phyloP scores from a whole-genome alignment of 768 basidiomycete genomes.

The Tricholoma matsutake region DNA sequence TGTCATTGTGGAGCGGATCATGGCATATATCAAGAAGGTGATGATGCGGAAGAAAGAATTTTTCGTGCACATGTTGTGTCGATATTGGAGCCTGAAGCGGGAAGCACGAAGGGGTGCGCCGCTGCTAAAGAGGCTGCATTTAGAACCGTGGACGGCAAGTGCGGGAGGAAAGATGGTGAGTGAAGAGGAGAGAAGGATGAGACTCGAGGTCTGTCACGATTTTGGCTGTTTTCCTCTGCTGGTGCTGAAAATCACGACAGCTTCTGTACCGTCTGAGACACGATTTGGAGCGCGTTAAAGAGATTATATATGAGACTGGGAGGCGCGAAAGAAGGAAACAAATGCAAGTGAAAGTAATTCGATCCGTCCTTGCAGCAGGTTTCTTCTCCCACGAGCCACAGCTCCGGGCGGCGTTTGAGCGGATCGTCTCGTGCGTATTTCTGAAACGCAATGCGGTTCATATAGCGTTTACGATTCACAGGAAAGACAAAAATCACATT shows the following conservation, averaged over 20 bases:
- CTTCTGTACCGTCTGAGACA: constrained; percentile 60
- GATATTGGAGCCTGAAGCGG: constrained; percentile 97
- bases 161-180: constrained; percentile 60
- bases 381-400: constrained; percentile 65
- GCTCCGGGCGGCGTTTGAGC: constrained; percentile 65
- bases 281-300: constrained; percentile 74
- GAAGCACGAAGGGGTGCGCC: constrained; percentile 93
- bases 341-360: constrained; percentile 61
- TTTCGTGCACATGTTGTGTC: constrained; percentile 74
- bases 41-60: constrained; percentile 71
- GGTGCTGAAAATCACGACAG: constrained; percentile 22
- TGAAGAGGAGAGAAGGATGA: constrained; percentile 79
- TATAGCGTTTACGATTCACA: constrained; percentile 24
- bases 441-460: not conserved
- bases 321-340: constrained; percentile 85
- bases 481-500: constrained; percentile 67
- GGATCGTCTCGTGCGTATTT: constrained; percentile 60
- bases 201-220: constrained; percentile 62
- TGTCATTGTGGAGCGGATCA: constrained; percentile 76
- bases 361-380: constrained; percentile 56
- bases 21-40: constrained; percentile 70
- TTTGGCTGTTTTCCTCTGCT: not conserved
- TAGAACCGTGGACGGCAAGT: constrained; percentile 96
- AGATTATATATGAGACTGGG: constrained; percentile 61
- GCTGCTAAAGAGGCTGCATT: constrained; percentile 84